Evolutionary conservation across 345 rosid species (phyloP), one percentile per base, ranked within the genome.

Genomic region (Microcos paniculata): DNA sequence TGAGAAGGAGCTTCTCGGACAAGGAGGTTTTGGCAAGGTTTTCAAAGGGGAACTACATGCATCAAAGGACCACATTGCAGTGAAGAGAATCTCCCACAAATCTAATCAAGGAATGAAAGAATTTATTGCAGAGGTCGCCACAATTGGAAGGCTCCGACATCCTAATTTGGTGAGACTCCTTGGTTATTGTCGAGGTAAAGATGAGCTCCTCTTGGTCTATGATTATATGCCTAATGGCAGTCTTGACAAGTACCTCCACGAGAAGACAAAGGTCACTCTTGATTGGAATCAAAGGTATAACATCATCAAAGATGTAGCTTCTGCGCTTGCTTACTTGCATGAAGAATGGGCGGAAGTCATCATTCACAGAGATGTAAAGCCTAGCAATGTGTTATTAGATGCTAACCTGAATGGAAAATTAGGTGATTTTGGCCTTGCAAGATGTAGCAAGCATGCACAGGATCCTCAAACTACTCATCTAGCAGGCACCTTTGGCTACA

Each of bases 391-490:
- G 43, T 77, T 92, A 71, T 83, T 92, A 66, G 92, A 89, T 9
- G 78, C 82, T 0, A 88, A 87, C 18, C 80, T 90, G 90, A 89
- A 89, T 15, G 92, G 87, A 0, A 76, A 87, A 30, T 80, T 92
- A 0, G 93, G 93, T 0, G 97, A 90, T 38, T 92, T 92, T 53
- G 96, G 97, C 40, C 92, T 89, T 40, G 97, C 96, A 0, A 88
- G 92, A 81, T 71, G 90, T 18, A 84, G 80, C 33, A 90, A 90
- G 26, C 96, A 87, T 12, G 96, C 3, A 79, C 76, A 63, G 51
- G 74, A 30, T 61, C 65, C 42, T 30, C 40, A 88, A 43, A 86
- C 87, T 15, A 88, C 97, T 57, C 42, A 82, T 11, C 57, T 87
- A 71, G 88, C 86, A 4, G 96, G 97, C 55, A 93, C 93, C 1